phyloP scores from a whole-genome alignment of 352 stramenopile genomes.

The Pythium volutum region DNA sequence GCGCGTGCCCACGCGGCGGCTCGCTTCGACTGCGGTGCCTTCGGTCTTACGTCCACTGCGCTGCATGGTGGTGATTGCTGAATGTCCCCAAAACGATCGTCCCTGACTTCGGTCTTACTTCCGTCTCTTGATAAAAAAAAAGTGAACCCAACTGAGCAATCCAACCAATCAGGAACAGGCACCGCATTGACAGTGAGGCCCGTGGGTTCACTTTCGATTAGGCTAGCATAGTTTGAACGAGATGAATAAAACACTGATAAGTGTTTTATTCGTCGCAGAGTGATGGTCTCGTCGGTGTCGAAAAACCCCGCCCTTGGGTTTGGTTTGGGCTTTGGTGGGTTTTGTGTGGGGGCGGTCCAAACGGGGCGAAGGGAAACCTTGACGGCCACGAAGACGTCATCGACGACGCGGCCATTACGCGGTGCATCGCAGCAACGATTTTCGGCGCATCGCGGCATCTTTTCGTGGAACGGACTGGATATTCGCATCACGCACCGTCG shows the following conservation, averaged over 20 bases:
- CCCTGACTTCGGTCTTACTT: too few relatives aligned
- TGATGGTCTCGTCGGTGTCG: background rate
- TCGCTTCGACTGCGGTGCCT: background rate
- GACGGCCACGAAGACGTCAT: background rate
- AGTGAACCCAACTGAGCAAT: too few relatives aligned
- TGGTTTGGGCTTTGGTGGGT: too few relatives aligned
- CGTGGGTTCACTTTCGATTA: slow-evolving; percentile 2
- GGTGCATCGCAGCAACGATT: background rate
- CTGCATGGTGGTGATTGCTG: background rate
- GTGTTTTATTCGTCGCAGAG: slow-evolving; percentile 6
- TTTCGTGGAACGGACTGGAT: background rate
- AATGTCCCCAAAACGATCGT: background rate
- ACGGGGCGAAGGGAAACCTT: slow-evolving; percentile 18
- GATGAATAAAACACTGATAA: slow-evolving; percentile 3
- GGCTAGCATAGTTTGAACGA: background rate
- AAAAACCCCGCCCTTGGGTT: slow-evolving; percentile 8
- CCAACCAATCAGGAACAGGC: too few relatives aligned
- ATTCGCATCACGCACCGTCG: background rate
- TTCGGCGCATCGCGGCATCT: background rate
- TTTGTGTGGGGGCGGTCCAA: background rate
- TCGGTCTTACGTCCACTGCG: background rate
- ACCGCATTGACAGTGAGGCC: too few relatives aligned
- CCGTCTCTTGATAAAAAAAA: too few relatives aligned
- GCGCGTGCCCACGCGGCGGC: slow-evolving; percentile 4
- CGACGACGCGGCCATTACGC: background rate